Conservation (phyloP, 202 grass and related monocot genomes). For the Miscanthus sacchariflorus region DNA sequence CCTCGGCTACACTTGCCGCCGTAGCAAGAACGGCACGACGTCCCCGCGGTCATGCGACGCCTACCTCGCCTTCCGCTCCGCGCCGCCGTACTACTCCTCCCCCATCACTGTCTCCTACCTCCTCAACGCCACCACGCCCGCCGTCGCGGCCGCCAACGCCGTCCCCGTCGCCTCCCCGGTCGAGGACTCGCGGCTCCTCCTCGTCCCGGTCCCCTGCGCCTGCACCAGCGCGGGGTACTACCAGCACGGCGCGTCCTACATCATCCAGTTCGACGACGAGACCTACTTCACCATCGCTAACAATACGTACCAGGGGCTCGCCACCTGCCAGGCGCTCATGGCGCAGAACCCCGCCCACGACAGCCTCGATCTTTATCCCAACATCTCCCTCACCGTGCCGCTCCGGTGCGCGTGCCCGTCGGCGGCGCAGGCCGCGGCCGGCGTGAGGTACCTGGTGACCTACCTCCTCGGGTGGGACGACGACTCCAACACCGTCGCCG, state of each 20-base stretch:
- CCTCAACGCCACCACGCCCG: too few species aligned
- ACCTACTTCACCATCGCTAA: slow-evolving; percentile 59
- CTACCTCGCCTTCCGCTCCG: slow-evolving; percentile 44
- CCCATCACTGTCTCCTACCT: too few species aligned
- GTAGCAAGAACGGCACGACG: too few species aligned
- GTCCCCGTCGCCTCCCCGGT: too few species aligned
- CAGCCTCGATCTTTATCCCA: slow-evolving; percentile 28
- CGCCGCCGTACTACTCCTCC: neutral
- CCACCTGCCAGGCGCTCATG: slow-evolving; percentile 64
- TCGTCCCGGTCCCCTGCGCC: slow-evolving; percentile 35
- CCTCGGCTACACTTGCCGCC: slow-evolving; percentile 49
- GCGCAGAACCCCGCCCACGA: slow-evolving; percentile 54
- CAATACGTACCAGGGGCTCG: slow-evolving; percentile 64
- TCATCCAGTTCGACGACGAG: neutral
- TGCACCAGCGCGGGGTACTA: slow-evolving; percentile 48
- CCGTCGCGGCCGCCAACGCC: too few species aligned
- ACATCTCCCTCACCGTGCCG: slow-evolving; percentile 32
- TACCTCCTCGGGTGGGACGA: slow-evolving; percentile 54
- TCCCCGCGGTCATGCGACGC: too few species aligned
- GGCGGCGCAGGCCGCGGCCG: slow-evolving; percentile 30
- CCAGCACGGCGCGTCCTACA: slow-evolving; percentile 48
- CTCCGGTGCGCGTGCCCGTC: slow-evolving; percentile 43
- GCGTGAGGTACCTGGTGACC: slow-evolving; percentile 44
- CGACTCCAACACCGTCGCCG: slow-evolving; percentile 35
- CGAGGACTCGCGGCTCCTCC: too few species aligned